Evolutionary conservation across 108 stramenopile species (phyloP).

Genomic region (Skeletonema potamos): DNA sequence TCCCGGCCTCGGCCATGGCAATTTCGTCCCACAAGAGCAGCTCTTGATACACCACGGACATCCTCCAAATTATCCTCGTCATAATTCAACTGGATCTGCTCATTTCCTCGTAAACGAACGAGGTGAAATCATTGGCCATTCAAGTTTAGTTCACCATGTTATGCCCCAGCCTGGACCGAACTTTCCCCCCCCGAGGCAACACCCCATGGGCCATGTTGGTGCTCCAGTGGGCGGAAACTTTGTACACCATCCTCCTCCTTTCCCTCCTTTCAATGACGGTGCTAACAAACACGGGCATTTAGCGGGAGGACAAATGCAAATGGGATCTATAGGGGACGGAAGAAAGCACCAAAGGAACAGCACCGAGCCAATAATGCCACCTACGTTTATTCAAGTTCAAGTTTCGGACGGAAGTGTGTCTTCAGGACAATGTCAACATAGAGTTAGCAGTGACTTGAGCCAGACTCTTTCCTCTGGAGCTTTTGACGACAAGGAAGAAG

Average conservation of each 20-base stretch:
- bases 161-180: constrained; percentile 12
- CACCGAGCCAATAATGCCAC: constrained; percentile 35
- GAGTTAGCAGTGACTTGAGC: constrained; percentile 16
- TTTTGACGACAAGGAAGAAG: constrained; percentile 13
- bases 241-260: not conserved
- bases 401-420: not conserved
- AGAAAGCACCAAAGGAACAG: constrained; percentile 22
- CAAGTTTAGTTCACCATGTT: constrained; percentile 23
- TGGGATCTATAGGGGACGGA: constrained; percentile 10
- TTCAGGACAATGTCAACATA: constrained; percentile 1
- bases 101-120: constrained; percentile 46
- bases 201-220: constrained; percentile 15
- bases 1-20: constrained; percentile 10
- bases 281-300: constrained; percentile 7
- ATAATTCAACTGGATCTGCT: constrained; percentile 33
- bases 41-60: constrained; percentile 18
- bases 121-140: constrained; percentile 40
- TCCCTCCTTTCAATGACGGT: constrained; percentile 4
- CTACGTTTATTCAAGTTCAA: constrained; percentile 5
- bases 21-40: constrained; percentile 15
- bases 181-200: constrained; percentile 11
- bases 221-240: not conserved
- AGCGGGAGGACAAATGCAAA: not conserved
- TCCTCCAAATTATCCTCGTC: constrained; percentile 14
- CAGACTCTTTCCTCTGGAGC: constrained; percentile 24